A percentile compares a stretch with the other conserved stretches of the same genome.
These are phyloP conservation scores for Nicotiana tabacum DNA, from an alignment of 257 asterid species.

Conservation along the genomic window DNA sequence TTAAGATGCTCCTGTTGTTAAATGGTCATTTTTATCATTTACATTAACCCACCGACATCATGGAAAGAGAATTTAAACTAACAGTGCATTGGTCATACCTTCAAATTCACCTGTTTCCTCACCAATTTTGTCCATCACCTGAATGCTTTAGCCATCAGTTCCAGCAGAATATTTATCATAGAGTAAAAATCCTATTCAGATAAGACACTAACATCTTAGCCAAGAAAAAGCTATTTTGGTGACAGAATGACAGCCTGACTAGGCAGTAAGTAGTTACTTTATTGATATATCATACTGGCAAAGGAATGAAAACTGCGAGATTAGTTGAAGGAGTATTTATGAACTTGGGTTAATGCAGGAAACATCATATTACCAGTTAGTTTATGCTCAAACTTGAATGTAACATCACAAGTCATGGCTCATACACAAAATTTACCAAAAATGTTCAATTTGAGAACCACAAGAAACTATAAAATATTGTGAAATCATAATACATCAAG, in stretches of 20 bases:
- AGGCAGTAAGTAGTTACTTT: neutral
- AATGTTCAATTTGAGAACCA: neutral
- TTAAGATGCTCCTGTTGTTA: neutral
- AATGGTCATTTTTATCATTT: neutral
- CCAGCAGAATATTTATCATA: constrained; percentile 15
- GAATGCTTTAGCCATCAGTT: constrained; percentile 31
- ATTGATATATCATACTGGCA: neutral
- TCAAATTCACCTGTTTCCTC: constrained; percentile 31
- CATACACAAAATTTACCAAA: neutral
- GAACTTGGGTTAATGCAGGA: neutral
- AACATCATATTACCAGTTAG: neutral
- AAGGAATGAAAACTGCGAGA: neutral
- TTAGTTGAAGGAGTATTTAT: neutral
- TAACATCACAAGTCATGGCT: neutral
- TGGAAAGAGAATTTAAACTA: constrained; percentile 3
- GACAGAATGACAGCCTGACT: neutral
- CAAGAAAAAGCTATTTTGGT: neutral
- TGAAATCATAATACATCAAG: neutral
- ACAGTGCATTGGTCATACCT: constrained; percentile 32
- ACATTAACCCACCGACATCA: neutral
- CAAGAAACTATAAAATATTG: neutral
- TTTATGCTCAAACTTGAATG: neutral
- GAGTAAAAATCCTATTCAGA: neutral
- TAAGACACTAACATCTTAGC: neutral
- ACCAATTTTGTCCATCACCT: constrained; percentile 32